Conservation (phyloP, 768 basidiomycete species). For the Tricholoma matsutake region DNA sequence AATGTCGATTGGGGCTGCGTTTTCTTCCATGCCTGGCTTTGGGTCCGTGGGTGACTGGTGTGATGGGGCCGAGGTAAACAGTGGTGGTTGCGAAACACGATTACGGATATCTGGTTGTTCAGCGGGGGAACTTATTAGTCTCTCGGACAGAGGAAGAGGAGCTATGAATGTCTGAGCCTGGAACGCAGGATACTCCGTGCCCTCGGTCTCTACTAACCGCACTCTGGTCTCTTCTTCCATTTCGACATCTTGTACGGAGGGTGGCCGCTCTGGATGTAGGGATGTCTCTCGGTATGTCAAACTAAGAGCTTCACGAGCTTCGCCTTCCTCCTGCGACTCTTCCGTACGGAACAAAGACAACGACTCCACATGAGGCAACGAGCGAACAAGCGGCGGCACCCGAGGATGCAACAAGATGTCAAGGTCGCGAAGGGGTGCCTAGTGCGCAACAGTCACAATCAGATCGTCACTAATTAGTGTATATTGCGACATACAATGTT, state of each 20-base stretch:
- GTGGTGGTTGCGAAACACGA: neutral
- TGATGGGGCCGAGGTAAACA: neutral
- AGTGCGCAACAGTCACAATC: neutral
- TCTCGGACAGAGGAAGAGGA: neutral
- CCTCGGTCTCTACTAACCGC: neutral
- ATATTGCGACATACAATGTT: conserved; percentile 10
- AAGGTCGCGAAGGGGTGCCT: conserved; percentile 34
- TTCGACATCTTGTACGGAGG: conserved; percentile 19
- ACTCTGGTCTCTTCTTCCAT: conserved; percentile 22
- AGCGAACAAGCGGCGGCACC: conserved; percentile 69
- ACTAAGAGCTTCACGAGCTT: conserved; percentile 39
- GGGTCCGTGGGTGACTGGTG: neutral
- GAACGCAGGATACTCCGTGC: neutral
- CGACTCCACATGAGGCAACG: conserved; percentile 59
- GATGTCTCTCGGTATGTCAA: conserved; percentile 20
- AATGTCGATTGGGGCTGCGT: neutral
- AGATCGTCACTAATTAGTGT: neutral
- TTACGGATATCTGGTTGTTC: neutral
- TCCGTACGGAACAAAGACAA: conserved; percentile 61
- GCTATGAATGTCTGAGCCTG: neutral
- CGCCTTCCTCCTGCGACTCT: conserved; percentile 61
- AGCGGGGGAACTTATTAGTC: neutral
- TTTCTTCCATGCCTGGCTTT: neutral
- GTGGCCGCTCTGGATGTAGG: conserved; percentile 1
- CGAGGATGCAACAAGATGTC: conserved; percentile 77